Base-by-base conservation (phyloP, 225 moss, liverwort and hornwort species). In the Pseudoscleropodium purum region DNA sequence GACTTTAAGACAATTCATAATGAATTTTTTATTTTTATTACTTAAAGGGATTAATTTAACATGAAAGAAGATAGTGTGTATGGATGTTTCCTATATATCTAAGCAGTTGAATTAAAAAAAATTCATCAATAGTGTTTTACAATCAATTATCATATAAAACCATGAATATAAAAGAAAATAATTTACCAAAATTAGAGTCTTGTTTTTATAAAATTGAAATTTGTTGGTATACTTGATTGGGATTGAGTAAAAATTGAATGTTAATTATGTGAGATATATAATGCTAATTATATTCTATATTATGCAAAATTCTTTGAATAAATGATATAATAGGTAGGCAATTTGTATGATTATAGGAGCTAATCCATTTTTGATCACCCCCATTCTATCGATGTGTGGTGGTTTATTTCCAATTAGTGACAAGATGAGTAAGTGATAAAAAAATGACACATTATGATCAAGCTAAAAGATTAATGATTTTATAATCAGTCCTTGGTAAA, bases 1-100 rank as follows among this genome's bases (percentile, higher is more conserved):
- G 2, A 18, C 3, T 0, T 27, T 6, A 45, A 17, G 1, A 45
- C 10, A 29, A 11, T 0, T 41, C 0, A 39, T 1, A 39, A 39
- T 72, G 41, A 70, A 39, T 2, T 8, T 8, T 73, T 73, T 1
- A 73, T 25, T 39, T 70, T 70, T 39, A 2, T 39, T 39, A 70
- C 25, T 72, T 9, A 9, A 73, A 43, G 41, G 8, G 5, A 8
- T 39, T 2, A n/a, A 9, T 16, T 16, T 16, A 43, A 26, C 0
- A n/a, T 41, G 0, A 43, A 73, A 74, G 17, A 30, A n/a, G n/a
- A n/a, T n/a, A 29, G 3, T 16, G 0, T 17, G 1, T 6, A 45
- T 30, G 3, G 10, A 74, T 74, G 11, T 29, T 30, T 30, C 1
- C 6, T 18, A 45, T 8, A 43, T 29, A 74, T 29, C 6, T 74